Evolutionary conservation across 176 grass and related monocot species (phyloP).

Genomic region (Oryza meyeriana): DNA sequence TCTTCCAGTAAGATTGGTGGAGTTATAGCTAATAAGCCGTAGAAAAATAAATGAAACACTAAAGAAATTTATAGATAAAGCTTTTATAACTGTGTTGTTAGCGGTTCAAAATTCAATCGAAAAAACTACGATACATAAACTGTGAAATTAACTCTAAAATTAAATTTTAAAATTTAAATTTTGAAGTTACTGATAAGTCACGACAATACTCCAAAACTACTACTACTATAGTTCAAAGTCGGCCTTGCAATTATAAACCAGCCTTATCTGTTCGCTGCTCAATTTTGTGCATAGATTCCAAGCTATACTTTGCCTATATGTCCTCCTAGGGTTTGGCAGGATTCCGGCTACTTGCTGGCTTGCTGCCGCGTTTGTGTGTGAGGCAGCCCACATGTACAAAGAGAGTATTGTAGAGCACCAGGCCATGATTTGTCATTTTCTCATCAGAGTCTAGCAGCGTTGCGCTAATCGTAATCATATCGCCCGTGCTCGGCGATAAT

Average conservation of each 20-base stretch:
- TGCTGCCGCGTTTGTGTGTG: not conserved
- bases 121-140: too few species aligned
- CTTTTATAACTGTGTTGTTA: too few species aligned
- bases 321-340: not conserved
- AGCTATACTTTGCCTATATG: not conserved
- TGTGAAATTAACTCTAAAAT: too few species aligned
- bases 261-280: not conserved
- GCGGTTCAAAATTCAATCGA: too few species aligned
- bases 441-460: not conserved
- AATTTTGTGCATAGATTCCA: not conserved
- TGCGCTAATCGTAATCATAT: not conserved
- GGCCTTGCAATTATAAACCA: too few species aligned
- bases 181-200: too few species aligned
- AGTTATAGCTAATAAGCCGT: too few species aligned
- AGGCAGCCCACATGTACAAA: not conserved
- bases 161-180: too few species aligned
- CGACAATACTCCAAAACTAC: too few species aligned
- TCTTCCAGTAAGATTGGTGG: too few species aligned
- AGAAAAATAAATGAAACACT: too few species aligned
- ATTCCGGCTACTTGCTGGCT: not conserved
- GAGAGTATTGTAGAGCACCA: not conserved
- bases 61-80: too few species aligned
- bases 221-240: not conserved
- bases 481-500: not conserved
- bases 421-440: not conserved